Conservation (phyloP, 1,284 basidiomycete genomes). For the Leccinum subrobustum region DNA sequence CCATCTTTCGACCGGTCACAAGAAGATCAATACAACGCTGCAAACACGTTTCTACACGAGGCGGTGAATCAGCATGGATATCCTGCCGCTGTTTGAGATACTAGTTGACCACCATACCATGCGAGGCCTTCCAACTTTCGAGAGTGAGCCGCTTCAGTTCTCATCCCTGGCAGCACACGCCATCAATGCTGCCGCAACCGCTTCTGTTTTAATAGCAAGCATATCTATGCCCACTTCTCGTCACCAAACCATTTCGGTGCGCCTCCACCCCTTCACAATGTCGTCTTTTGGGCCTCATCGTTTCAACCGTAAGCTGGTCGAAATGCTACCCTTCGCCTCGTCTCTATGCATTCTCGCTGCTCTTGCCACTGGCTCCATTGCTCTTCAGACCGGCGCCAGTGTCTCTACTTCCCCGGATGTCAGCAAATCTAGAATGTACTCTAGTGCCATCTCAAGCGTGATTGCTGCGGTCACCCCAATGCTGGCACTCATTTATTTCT, state of each 20-base stretch:
- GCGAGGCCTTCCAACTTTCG: slow-evolving; percentile 34
- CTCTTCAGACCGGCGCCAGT: slow-evolving; percentile 24
- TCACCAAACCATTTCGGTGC: slow-evolving; percentile 31
- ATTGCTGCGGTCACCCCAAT: slow-evolving; percentile 46
- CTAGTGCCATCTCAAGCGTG: slow-evolving; percentile 41
- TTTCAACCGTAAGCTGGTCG: slow-evolving; percentile 31
- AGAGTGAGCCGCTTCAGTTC: slow-evolving; percentile 27
- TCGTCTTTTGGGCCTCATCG: slow-evolving; percentile 14
- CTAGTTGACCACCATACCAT: slow-evolving; percentile 31
- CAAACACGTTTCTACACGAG: slow-evolving; percentile 33
- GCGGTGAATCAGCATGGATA: slow-evolving; percentile 25
- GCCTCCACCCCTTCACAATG: slow-evolving; percentile 19
- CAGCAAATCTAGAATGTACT: slow-evolving; percentile 34
- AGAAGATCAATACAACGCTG: slow-evolving; percentile 25
- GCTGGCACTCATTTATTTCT: slow-evolving; percentile 48
- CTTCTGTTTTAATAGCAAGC: slow-evolving; percentile 32
- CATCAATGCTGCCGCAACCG: slow-evolving; percentile 33
- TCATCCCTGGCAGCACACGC: slow-evolving; percentile 32
- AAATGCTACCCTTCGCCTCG: slow-evolving; percentile 37
- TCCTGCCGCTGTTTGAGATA: slow-evolving; percentile 13
- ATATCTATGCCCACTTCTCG: slow-evolving; percentile 31
- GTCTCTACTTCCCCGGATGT: slow-evolving; percentile 22
- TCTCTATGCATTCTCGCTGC: slow-evolving; percentile 34
- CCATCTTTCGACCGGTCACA: slow-evolving; percentile 9
- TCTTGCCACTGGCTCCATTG: slow-evolving; percentile 34